Evolutionary conservation across 345 rosid genomes (phyloP).

Genomic region (Moricandia moricandioides): DNA sequence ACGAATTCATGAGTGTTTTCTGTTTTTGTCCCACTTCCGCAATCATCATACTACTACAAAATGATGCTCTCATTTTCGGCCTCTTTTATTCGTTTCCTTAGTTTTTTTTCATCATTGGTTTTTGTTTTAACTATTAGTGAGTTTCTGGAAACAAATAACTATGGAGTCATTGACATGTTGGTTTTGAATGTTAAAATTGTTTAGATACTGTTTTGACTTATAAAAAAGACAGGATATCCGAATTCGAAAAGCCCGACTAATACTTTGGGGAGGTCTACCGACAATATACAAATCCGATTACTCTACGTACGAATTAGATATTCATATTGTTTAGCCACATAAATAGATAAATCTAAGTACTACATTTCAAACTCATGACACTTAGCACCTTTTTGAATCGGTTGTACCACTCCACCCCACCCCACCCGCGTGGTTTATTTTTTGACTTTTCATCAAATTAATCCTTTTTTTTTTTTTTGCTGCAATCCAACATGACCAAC

Average conservation of each 20-base stretch:
- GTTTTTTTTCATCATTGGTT: neutral
- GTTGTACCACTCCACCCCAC: no score
- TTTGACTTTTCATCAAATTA: neutral
- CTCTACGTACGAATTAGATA: no score
- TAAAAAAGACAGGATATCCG: no score
- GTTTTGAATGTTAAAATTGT: neutral
- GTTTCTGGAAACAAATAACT: conserved; percentile 3
- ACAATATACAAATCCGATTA: no score
- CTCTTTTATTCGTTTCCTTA: conserved; percentile 7
- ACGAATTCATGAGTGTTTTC: conserved; percentile 31
- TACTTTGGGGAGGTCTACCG: no score
- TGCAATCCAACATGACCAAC: neutral
- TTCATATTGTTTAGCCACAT: no score
- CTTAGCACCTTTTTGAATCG: no score
- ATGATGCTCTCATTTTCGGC: conserved; percentile 20
- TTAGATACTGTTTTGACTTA: neutral
- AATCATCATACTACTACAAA: conserved; percentile 33
- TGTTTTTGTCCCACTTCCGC: conserved; percentile 34
- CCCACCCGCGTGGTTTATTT: no score
- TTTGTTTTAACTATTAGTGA: neutral
- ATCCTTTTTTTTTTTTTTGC: neutral
- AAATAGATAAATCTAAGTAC: no score
- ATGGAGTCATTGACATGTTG: neutral
- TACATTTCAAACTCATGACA: no score
- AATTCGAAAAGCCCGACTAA: no score